Percentiles rank a stretch among this genome's conserved stretches.
Evolutionary conservation across 192 early-diverging fungal genomes (phyloP).

Genomic region (Podila epicladia): DNA sequence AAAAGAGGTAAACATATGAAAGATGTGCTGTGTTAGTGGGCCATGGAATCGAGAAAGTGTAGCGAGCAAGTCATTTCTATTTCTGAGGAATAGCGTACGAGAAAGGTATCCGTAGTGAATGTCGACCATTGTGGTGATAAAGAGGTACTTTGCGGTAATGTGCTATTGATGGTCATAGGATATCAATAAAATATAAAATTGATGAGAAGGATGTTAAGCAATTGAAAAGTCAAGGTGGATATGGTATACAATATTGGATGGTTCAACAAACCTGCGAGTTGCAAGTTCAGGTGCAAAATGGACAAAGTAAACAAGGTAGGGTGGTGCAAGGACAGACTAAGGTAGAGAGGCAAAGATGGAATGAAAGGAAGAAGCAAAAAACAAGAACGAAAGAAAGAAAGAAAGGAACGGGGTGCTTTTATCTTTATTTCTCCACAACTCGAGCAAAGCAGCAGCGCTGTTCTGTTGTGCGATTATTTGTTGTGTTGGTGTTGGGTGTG

Average conservation of each 20-base stretch:
- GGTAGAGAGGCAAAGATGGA: background rate
- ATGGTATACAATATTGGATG: too few relatives aligned
- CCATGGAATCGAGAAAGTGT: background rate
- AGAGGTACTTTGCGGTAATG: background rate
- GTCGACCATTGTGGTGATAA: slow-evolving; percentile 2
- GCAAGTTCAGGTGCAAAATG: too few relatives aligned
- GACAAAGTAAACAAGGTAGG: background rate
- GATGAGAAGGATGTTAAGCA: too few relatives aligned
- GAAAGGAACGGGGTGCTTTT: background rate
- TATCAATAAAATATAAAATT: too few relatives aligned
- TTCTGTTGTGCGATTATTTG: too few relatives aligned
- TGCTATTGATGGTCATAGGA: too few relatives aligned
- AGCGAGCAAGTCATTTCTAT: background rate
- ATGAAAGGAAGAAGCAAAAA: background rate
- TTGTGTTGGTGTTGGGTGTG: too few relatives aligned
- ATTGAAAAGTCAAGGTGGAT: too few relatives aligned
- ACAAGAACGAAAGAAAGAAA: background rate
- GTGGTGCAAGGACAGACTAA: background rate
- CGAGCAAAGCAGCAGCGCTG: too few relatives aligned
- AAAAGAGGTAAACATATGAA: too few relatives aligned
- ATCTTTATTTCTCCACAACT: too few relatives aligned
- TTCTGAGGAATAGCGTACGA: slow-evolving; percentile 9
- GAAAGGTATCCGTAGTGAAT: slow-evolving; percentile 14
- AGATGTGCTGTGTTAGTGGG: background rate
- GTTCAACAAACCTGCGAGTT: too few relatives aligned